These are phyloP conservation scores for Arabidopsis suecica DNA, from an alignment of 345 rosid species.

Conservation along the genomic window DNA sequence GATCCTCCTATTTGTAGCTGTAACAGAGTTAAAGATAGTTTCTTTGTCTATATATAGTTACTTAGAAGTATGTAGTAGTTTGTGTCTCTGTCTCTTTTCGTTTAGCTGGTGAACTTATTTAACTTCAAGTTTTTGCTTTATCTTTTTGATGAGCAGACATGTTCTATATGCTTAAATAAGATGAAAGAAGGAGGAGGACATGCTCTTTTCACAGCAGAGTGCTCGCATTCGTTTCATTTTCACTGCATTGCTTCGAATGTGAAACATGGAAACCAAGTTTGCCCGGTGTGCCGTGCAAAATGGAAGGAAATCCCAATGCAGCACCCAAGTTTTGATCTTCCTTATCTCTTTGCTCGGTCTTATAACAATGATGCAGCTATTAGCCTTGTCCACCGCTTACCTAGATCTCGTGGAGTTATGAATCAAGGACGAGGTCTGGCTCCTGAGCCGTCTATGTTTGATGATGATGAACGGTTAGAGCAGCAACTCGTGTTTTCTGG, in stretches of 20 bases:
- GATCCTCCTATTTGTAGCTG: slow-evolving; percentile 12
- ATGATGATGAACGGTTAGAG: slow-evolving; percentile 80
- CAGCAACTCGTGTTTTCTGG: slow-evolving; percentile 52
- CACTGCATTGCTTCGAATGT: slow-evolving; percentile 92
- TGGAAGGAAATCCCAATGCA: slow-evolving; percentile 94
- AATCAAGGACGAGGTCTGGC: slow-evolving; percentile 62
- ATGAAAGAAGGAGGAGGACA: slow-evolving; percentile 90
- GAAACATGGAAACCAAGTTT: slow-evolving; percentile 81
- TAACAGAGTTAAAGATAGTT: slow-evolving; percentile 29
- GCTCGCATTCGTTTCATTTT: slow-evolving; percentile 95
- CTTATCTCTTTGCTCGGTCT: slow-evolving; percentile 47
- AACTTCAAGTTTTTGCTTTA: background rate
- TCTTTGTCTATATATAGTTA: slow-evolving; percentile 10
- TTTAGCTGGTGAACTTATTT: background rate
- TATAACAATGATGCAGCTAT: slow-evolving; percentile 61
- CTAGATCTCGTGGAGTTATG: slow-evolving; percentile 60
- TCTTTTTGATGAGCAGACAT: slow-evolving; percentile 61
- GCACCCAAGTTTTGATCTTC: slow-evolving; percentile 60
- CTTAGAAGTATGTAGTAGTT: slow-evolving; percentile 1
- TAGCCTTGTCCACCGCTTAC: slow-evolving; percentile 58
- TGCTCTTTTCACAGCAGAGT: slow-evolving; percentile 93
- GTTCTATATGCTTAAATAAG: slow-evolving; percentile 87
- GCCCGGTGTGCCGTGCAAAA: slow-evolving; percentile 88
- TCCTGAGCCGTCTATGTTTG: slow-evolving; percentile 71
- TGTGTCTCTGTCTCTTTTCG: background rate